Base-by-base conservation (phyloP, 1,284 basidiomycete genomes). In the Coriolopsis trogii region DNA sequence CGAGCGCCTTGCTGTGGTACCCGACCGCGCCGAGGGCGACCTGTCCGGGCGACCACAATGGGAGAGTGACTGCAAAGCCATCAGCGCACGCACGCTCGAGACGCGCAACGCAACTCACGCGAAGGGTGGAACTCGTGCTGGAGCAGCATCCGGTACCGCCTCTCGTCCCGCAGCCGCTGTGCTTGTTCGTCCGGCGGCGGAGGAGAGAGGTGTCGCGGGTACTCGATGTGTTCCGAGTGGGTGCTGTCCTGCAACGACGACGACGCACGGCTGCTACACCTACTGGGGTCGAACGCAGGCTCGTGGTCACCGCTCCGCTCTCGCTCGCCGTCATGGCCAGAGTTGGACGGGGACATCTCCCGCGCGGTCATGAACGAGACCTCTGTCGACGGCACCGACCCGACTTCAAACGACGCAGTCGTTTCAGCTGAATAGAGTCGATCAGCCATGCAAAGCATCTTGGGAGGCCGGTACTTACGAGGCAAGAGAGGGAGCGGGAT, bases 11-110 rank as follows among this genome's bases (percentile, higher is more conserved):
- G 18, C 73, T 73, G 24, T 89, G 70, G 63, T 87, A 91, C 4
- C 89, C 90, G 2, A 93, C 82, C 1, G 84, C 80, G 5, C 89
- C 90, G 1, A 91, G 66, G 13, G 72, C 64, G 2, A 91, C 76
- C 2, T 61, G 71, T 1, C 75, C 68, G 1, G 90, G 90, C 2
- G 75, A 74, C 89, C 88, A 92, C 2, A 91, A 68, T 1, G 89
- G 84, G 6, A 89, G 69, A 0, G 76, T 84, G 55, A 91, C 88
- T 90, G 51, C 2, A 40, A 31, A 23, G 26, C 26, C 23, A 26
- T 49, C 7, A 53, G 41, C 29, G n/a, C 16, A 28, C 16, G 47
- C 28, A 51, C 43, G 28, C 30, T 24, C 28, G 4, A 24, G 4
- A 18, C 20, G 4, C 8, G 20, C 25, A n/a, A 25, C 16, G 16